Evolutionary conservation across 352 stramenopile species (phyloP).

Genomic region (Saprolegnia parasitica): DNA sequence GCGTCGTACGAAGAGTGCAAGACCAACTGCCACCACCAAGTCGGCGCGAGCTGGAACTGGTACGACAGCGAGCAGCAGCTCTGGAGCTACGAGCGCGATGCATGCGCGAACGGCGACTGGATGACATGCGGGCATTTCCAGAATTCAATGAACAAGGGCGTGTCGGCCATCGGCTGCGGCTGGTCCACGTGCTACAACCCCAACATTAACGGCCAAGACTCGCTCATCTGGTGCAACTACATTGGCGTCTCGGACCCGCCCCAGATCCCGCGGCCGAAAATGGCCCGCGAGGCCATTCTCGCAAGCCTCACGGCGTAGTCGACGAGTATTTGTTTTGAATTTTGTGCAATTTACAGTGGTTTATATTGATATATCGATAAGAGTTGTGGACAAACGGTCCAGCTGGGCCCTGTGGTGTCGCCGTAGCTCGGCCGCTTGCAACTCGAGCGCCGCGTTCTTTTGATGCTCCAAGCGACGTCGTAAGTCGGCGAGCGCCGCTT

Average conservation of each 20-base stretch:
- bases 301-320: background rate
- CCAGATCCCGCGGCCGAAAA: background rate
- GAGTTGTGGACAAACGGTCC: background rate
- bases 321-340: background rate
- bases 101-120: constrained; percentile 1
- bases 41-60: background rate
- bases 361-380: background rate
- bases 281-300: background rate
- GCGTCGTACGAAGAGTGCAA: background rate
- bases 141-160: constrained; percentile 10
- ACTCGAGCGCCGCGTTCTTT: constrained; percentile 1
- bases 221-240: constrained; percentile 23
- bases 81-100: background rate
- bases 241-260: background rate
- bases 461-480: background rate
- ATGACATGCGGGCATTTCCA: constrained; percentile 5
- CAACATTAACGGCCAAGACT: background rate
- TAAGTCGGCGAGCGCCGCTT: background rate
- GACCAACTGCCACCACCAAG: constrained; percentile 2
- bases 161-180: constrained; percentile 9
- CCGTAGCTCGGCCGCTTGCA: background rate
- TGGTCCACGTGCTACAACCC: constrained; percentile 22
- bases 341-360: background rate
- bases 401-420: background rate
- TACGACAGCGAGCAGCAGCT: constrained; percentile 6